Base-by-base conservation (phyloP, 768 basidiomycete species). In the Suillus brevipes region DNA sequence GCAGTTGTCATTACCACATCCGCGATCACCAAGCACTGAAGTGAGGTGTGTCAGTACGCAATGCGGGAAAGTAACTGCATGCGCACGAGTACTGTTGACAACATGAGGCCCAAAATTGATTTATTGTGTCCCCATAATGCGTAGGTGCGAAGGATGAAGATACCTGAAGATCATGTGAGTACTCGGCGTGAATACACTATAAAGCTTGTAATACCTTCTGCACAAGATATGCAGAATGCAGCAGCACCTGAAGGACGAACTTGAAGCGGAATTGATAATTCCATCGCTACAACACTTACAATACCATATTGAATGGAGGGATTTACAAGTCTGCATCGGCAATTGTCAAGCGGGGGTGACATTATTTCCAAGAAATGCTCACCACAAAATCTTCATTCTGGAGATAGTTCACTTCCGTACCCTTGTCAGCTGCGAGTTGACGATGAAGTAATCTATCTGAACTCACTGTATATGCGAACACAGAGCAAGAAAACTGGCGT, bases 361-460 rank as follows among this genome's bases (percentile, higher is more conserved):
- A n/a, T n/a, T 10, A 55, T 55, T 55, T 36, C 20, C 53, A 6
- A 34, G 20, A 55, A n/a, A 12, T 55, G 53, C 53, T 55, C 20
- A 55, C 53, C 53, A 55, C 20, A n/a, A 36, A 13, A 1, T 36
- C 20, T 55, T 55, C 53, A 55, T n/a, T 55, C 6, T 12, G 53
- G 53, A 55, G 53, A 55, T 55, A 31, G 12, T n/a, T 55, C 53
- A 55, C 53, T 55, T 55, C 34, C 53, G 31, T 55, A 37, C n/a
- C 34, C 31, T 36, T 34, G 12, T 55, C 34, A 55, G 20, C 20
- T 55, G 20, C 20, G 9, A 55, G 34, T 36, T 36, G 53, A 55
- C 31, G 12, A 55, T 55, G n/a, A 3, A 55, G 31, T 18, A 36
- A 36, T 6, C 12, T 36, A 55, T 55, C 34, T n/a, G 34, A 12